Conservation (phyloP, 2,329 filamentous ascomycete genomes). For the Sclerotinia glacialis region DNA sequence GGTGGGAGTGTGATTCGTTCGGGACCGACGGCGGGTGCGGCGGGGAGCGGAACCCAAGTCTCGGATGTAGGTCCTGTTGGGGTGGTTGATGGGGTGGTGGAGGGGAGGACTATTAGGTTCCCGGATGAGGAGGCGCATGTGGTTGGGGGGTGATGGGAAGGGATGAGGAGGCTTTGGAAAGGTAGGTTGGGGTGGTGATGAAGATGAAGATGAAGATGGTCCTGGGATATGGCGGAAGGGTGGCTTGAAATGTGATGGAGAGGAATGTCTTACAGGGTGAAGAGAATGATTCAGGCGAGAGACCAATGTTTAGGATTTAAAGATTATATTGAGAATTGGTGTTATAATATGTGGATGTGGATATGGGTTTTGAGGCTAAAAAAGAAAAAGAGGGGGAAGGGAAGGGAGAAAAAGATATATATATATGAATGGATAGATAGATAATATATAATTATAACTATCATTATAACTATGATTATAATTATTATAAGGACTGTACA, state of each 20-base stretch:
- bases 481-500: too few species aligned
- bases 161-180: slow-evolving; percentile 1
- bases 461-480: too few species aligned
- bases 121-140: slow-evolving; percentile 42
- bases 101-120: slow-evolving; percentile 45
- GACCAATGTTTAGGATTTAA: not conserved
- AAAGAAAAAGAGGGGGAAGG: too few species aligned
- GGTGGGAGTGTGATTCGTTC: slow-evolving; percentile 40
- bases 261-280: not conserved
- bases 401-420: not conserved
- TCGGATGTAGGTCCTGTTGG: not conserved
- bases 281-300: not conserved
- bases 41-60: not conserved
- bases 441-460: too few species aligned
- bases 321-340: not conserved
- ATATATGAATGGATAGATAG: not conserved
- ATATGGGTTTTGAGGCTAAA: not conserved
- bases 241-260: not conserved
- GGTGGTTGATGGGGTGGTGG: not conserved
- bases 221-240: not conserved
- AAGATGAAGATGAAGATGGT: too few species aligned
- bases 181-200: not conserved
- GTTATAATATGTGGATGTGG: not conserved
- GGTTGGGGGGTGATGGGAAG: not conserved
- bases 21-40: not conserved